phyloP scores from a whole-genome alignment of 1,139 yeast genomes.

The Hyphopichia fennica region DNA sequence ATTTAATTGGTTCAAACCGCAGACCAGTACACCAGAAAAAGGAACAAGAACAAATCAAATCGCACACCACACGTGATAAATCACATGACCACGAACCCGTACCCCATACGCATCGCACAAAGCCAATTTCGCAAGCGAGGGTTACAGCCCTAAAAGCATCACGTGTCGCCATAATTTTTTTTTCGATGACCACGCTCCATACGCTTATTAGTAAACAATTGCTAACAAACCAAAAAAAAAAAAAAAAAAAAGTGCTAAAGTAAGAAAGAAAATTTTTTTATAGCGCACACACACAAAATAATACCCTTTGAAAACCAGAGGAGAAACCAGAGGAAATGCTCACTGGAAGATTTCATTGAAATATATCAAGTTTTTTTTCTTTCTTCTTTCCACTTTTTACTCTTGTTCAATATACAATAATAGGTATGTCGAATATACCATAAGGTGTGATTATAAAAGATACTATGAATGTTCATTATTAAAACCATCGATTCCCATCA shows the following conservation, averaged over 20 bases:
- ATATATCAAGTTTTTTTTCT: conserved; percentile 6
- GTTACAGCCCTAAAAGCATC: not conserved
- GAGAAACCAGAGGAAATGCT: not conserved
- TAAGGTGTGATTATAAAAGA: not conserved
- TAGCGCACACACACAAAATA: not conserved
- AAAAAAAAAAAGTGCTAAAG: not conserved
- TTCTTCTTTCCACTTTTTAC: conserved; percentile 8
- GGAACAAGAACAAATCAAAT: no score
- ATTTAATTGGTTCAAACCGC: conserved; percentile 2
- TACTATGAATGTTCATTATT: no score
- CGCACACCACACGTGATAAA: not conserved
- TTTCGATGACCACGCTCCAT: not conserved
- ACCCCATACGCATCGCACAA: no score
- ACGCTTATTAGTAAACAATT: no score
- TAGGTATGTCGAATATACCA: conserved; percentile 14
- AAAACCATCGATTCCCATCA: no score
- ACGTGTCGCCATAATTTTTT: not conserved
- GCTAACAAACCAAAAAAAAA: conserved; percentile 1
- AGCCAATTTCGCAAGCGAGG: not conserved
- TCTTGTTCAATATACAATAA: conserved; percentile 14
- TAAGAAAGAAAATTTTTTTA: not conserved
- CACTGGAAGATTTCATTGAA: conserved; percentile 8
- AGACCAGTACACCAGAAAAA: conserved; percentile 3
- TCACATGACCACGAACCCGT: no score
- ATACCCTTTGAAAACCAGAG: not conserved